These are phyloP conservation scores for Tylopilus felleus DNA, from an alignment of 768 basidiomycete genomes.

Conservation along the genomic window DNA sequence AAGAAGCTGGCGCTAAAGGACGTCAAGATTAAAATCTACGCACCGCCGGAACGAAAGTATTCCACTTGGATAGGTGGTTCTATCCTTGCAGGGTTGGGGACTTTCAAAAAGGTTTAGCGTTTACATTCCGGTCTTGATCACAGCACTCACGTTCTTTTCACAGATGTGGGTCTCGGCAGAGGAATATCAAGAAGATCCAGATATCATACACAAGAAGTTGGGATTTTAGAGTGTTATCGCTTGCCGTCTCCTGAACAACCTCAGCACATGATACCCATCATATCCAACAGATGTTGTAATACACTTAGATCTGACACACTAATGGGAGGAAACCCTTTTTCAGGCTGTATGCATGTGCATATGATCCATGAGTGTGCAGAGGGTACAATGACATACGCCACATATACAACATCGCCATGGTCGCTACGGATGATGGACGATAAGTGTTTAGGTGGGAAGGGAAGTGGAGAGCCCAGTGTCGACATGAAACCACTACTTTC, in stretches of 20 bases:
- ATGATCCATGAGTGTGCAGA: constrained; percentile 24
- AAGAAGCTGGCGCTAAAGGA: constrained; percentile 95
- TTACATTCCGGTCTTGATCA: background rate
- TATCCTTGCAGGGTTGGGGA: constrained; percentile 91
- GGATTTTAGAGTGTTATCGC: constrained; percentile 53
- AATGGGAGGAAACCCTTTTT: constrained; percentile 20
- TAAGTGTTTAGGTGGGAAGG: constrained; percentile 20
- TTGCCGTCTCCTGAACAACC: constrained; percentile 13
- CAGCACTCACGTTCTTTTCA: constrained; percentile 9
- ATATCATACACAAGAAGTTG: constrained; percentile 95
- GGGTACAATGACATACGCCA: constrained; percentile 37
- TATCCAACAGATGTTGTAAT: constrained; percentile 33
- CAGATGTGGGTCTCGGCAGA: constrained; percentile 99
- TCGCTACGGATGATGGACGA: constrained; percentile 35
- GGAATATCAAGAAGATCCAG: constrained; percentile 98
- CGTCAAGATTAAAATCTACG: constrained; percentile 98
- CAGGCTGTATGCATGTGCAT: constrained; percentile 24
- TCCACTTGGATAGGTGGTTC: constrained; percentile 97
- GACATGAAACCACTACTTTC: constrained; percentile 58
- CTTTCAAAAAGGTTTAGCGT: constrained; percentile 86
- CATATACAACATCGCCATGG: constrained; percentile 39
- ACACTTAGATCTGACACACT: constrained; percentile 27
- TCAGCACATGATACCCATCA: constrained; percentile 30
- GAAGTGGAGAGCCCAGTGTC: constrained; percentile 13
- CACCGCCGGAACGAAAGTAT: constrained; percentile 98